Evolutionary conservation across 371 early-diverging fungal genomes (phyloP), one percentile per base, ranked within the genome.

Genomic region (Circinella minor): DNA sequence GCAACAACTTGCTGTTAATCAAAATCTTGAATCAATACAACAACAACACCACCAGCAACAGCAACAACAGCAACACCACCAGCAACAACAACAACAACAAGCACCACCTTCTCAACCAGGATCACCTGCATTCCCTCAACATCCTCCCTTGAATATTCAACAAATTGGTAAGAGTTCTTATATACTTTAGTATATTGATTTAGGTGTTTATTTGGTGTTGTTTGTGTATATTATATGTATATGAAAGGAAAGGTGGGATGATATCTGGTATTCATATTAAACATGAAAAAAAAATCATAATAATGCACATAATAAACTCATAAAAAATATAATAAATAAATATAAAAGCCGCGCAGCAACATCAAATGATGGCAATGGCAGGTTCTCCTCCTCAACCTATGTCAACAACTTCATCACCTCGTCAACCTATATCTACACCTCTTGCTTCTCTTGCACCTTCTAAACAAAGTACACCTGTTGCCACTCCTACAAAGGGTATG

Each of bases 361-460:
- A 51, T 15, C 51, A 51, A 51, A 51, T 51, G 51, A 51, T 51
- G 51, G 51, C 51, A 5, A 51, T 51, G 17, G 51, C 69, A 13
- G 46, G 63, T 8, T 57, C 67, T 46, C 15, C 63, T 14, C 63
- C 63, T 17, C 55, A 60, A 9, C 39, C 61, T 39, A 68, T 65
- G 34, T 20, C 46, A 64, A 37, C 69, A 13, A 57, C 67, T 17
- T 57, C 67, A 18, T 36, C 63, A 38, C 63, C 63, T 18, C 43
- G 48, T 17, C 55, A 60, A 9, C 39, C 61, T 38, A 68, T 65
- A 48, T 20, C 46, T 20, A 48, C 65, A 27, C 49, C 61, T 71
- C n/a, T 65, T 68, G 20, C 73, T 67, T 66, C 61, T 5, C 61
- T 68, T 48, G 71, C 67, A 18, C 57, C 70, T 17, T 66, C 72